phyloP scores from a whole-genome alignment of 1,284 basidiomycete genomes.

The Sanghuangporus weigelae region DNA sequence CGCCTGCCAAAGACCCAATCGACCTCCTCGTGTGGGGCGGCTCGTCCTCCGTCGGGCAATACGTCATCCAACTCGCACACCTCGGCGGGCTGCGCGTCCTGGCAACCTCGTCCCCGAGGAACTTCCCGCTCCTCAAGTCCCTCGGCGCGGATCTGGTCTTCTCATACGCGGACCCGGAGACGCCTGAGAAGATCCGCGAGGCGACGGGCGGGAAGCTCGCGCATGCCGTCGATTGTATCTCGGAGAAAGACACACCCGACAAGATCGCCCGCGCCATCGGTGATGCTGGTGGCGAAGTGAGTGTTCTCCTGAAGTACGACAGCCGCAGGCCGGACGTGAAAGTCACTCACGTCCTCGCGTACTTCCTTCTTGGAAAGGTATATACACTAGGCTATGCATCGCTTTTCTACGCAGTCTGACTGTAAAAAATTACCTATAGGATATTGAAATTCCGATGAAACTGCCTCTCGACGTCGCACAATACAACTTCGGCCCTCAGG shows the following conservation, averaged over 20 bases:
- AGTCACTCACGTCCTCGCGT: slow-evolving; percentile 24
- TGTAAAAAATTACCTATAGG: background rate
- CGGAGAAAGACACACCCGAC: slow-evolving; percentile 18
- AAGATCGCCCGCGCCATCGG: slow-evolving; percentile 10
- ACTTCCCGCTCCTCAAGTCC: slow-evolving; percentile 33
- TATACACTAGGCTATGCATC: background rate
- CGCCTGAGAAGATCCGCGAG: slow-evolving; percentile 21
- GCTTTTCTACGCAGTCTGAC: slow-evolving; percentile 19
- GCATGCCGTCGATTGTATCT: slow-evolving; percentile 23
- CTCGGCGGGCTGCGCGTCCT: slow-evolving; percentile 33
- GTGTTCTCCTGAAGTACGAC: slow-evolving; percentile 1
- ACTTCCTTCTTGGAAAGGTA: slow-evolving; percentile 15
- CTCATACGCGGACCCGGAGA: slow-evolving; percentile 28
- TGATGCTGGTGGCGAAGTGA: slow-evolving; percentile 8
- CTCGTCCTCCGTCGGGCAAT: slow-evolving; percentile 36
- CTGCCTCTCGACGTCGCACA: slow-evolving; percentile 21
- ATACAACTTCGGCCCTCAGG: slow-evolving; percentile 24
- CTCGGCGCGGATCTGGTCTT: slow-evolving; percentile 37
- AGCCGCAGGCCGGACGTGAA: slow-evolving; percentile 4
- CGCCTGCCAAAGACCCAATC: slow-evolving; percentile 17
- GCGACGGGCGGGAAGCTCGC: slow-evolving; percentile 16
- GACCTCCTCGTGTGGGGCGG: slow-evolving; percentile 37
- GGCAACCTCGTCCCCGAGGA: slow-evolving; percentile 35
- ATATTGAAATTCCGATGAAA: slow-evolving; percentile 7
- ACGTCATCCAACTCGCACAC: slow-evolving; percentile 37